Evolutionary conservation across 495 filamentous ascomycete species (phyloP).

Genomic region (Collariella sp.): DNA sequence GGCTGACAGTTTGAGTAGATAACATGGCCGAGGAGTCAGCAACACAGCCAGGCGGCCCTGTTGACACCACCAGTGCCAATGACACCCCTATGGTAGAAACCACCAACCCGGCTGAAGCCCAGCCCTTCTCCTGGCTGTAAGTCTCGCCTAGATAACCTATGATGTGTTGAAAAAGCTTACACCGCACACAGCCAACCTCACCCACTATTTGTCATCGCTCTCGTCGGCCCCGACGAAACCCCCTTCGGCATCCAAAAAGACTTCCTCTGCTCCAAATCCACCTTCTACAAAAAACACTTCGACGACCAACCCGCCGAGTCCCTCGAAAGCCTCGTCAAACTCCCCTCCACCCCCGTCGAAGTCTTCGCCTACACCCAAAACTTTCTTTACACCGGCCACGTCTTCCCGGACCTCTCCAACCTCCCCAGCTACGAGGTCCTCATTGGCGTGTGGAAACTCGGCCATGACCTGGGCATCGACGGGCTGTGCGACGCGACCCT

Average conservation of each 20-base stretch:
- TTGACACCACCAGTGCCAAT: background rate
- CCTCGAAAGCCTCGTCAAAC: conserved; percentile 39
- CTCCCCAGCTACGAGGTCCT: conserved; percentile 42
- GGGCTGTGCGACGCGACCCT: conserved; percentile 44
- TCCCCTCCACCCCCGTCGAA: conserved; percentile 36
- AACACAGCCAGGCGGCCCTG: background rate
- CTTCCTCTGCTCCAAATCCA: conserved; percentile 43
- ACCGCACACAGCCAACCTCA: conserved; percentile 37
- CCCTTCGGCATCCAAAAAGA: conserved; percentile 50
- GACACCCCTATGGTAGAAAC: background rate
- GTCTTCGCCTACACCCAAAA: conserved; percentile 45
- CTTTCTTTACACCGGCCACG: conserved; percentile 42
- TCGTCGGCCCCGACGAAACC: conserved; percentile 41
- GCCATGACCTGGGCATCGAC: conserved; percentile 41
- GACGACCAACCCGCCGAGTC: conserved; percentile 21
- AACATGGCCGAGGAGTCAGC: conserved; percentile 11
- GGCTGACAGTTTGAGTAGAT: background rate
- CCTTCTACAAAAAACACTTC: conserved; percentile 38
- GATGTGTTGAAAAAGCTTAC: conserved; percentile 7
- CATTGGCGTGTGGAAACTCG: conserved; percentile 46
- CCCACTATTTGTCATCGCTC: conserved; percentile 42
- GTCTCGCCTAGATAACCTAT: background rate
- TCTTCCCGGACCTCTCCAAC: conserved; percentile 31
- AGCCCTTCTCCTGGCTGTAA: conserved; percentile 31
- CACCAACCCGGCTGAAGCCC: background rate